Percentiles rank a stretch among this genome's conserved stretches.
These are phyloP conservation scores for Sordariomycetes sp. DNA, from an alignment of 2,329 filamentous ascomycete species.

Conservation along the genomic window DNA sequence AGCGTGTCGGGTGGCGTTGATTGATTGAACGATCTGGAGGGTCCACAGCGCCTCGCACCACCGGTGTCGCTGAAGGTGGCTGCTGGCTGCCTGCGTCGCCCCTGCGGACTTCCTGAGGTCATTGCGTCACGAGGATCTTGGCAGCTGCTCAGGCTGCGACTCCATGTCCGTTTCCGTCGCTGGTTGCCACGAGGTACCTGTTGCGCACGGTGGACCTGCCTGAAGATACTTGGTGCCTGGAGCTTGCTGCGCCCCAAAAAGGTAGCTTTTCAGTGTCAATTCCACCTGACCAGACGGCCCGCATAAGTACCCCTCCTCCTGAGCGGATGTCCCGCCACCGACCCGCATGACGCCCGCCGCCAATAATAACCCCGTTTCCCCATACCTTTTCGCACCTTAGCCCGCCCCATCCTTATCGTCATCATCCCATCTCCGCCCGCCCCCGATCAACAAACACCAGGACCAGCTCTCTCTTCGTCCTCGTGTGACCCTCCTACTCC, in stretches of 20 bases:
- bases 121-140: conserved; percentile 4
- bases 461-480: not conserved
- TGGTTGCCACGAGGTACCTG: not conserved
- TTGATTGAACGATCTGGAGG: too few species aligned
- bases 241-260: not conserved
- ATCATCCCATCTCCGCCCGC: conserved; percentile 5
- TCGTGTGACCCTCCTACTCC: not conserved
- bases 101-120: not conserved
- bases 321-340: not conserved
- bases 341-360: not conserved
- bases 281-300: not conserved
- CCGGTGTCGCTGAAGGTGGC: too few species aligned
- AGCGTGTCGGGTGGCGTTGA: too few species aligned
- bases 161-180: not conserved
- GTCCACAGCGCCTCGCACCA: too few species aligned
- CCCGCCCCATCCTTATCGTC: conserved; percentile 1
- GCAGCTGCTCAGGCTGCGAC: not conserved
- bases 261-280: not conserved
- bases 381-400: not conserved
- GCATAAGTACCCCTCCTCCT: not conserved
- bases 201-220: not conserved
- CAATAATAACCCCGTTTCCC: not conserved
- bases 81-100: not conserved
- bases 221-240: not conserved
- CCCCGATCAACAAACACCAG: conserved; percentile 2